Evolutionary conservation across 805 yeast genomes (phyloP).

Genomic region (Debaryomyces maramus): DNA sequence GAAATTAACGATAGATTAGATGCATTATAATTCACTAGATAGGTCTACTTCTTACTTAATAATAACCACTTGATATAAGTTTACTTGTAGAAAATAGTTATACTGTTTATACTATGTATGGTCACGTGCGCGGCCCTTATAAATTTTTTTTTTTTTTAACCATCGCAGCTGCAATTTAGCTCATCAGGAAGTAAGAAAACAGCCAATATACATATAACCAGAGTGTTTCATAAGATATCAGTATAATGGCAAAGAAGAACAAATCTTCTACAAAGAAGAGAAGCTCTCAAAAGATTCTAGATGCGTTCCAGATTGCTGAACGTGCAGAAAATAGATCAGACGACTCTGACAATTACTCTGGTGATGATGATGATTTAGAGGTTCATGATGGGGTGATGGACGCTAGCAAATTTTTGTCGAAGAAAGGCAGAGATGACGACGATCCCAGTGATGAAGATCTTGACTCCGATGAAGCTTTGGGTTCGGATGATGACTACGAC

Average conservation of each 20-base stretch:
- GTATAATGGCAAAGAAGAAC: constrained; percentile 18
- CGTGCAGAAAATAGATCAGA: constrained; percentile 30
- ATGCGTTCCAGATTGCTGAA: constrained; percentile 48
- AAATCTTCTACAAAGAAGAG: constrained; percentile 28
- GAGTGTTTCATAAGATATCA: too few relatives aligned
- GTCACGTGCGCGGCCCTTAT: constrained; percentile 1
- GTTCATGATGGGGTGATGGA: constrained; percentile 41
- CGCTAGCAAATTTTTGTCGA: constrained; percentile 37
- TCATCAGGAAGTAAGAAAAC: constrained; percentile 1
- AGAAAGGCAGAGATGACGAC: constrained; percentile 24
- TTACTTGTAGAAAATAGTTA: not conserved
- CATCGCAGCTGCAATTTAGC: constrained; percentile 3
- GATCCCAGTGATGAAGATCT: constrained; percentile 62
- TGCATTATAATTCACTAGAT: constrained; percentile 54
- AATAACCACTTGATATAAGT: not conserved
- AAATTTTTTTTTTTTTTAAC: constrained; percentile 1
- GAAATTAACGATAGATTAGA: constrained; percentile 96
- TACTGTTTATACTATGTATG: not conserved
- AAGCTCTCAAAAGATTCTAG: constrained; percentile 36
- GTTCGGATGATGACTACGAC: constrained; percentile 73
- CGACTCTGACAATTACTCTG: constrained; percentile 16
- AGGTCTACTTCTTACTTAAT: not conserved
- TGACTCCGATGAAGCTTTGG: constrained; percentile 86
- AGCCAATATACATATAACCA: too few relatives aligned
- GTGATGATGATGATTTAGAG: constrained; percentile 25